A percentile compares a stretch with the other conserved stretches of the same genome.
Conservation (phyloP, 2,329 filamentous ascomycete genomes). For the Ophiostoma novo-ulmi region DNA sequence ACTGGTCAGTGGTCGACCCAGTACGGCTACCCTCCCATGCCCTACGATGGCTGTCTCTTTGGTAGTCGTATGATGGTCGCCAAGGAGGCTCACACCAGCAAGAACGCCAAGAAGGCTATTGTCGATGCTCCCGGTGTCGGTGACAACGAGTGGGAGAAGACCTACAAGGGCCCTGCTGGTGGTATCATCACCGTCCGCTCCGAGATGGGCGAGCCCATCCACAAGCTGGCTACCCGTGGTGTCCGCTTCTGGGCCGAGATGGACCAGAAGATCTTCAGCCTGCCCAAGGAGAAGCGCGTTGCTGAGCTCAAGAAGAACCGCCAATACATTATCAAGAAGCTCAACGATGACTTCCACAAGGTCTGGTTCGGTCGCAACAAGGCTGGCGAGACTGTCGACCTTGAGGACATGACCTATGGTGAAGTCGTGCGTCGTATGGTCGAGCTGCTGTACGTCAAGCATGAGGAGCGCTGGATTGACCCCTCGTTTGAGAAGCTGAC, state of each 20-base stretch:
- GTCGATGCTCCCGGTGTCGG: slow-evolving; percentile 77
- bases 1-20: slow-evolving; percentile 83
- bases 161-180: slow-evolving; percentile 84
- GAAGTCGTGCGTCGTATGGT: slow-evolving; percentile 84
- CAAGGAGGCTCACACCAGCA: slow-evolving; percentile 85
- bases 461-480: slow-evolving; percentile 89
- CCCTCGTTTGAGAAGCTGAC: slow-evolving; percentile 75
- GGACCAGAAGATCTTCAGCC: slow-evolving; percentile 95
- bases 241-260: slow-evolving; percentile 97
- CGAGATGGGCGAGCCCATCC: slow-evolving; percentile 99
- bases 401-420: slow-evolving; percentile 93
- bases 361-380: slow-evolving; percentile 91
- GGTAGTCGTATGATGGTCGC: slow-evolving; percentile 93
- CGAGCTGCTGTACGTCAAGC: slow-evolving; percentile 85
- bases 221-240: slow-evolving; percentile 95
- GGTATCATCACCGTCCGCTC: slow-evolving; percentile 95
- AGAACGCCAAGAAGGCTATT: slow-evolving; percentile 83
- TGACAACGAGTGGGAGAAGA: slow-evolving; percentile 83
- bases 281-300: slow-evolving; percentile 91
- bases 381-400: slow-evolving; percentile 71
- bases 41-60: slow-evolving; percentile 86
- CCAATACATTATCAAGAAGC: slow-evolving; percentile 87
- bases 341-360: slow-evolving; percentile 95
- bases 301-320: slow-evolving; percentile 82
- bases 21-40: slow-evolving; percentile 87